Percentiles rank a stretch among this genome's conserved stretches.
Evolutionary conservation across 2,329 filamentous ascomycete species (phyloP).

Genomic region (Sporothrix pseudoabietina): DNA sequence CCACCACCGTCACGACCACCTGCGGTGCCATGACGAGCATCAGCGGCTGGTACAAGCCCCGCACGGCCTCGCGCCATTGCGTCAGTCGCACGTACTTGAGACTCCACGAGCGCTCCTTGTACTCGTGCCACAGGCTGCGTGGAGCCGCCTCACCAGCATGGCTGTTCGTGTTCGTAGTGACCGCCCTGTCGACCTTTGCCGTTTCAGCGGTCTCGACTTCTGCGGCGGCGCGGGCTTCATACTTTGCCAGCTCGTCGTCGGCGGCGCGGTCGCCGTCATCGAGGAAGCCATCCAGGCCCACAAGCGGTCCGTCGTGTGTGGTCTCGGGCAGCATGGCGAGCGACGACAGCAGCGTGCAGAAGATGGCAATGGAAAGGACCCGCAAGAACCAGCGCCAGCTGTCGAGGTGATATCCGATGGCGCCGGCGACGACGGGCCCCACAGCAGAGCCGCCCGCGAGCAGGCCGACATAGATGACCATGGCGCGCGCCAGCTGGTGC

Average conservation of each 20-base stretch:
- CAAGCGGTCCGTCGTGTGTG: background rate
- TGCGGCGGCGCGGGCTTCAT: background rate
- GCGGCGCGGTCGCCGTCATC: background rate
- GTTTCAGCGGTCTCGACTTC: background rate
- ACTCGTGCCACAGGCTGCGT: background rate
- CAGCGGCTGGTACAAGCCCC: background rate
- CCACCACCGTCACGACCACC: background rate
- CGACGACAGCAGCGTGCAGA: conserved; percentile 4
- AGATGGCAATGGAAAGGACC: conserved; percentile 8
- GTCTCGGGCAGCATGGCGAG: conserved; percentile 8
- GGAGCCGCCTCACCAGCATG: no score
- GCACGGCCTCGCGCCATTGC: background rate
- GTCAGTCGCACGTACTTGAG: background rate
- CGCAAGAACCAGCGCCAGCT: conserved; percentile 21
- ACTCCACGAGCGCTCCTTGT: background rate
- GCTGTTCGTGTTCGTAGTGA: no score
- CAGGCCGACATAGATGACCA: conserved; percentile 8
- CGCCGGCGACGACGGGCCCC: background rate
- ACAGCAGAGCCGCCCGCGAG: background rate
- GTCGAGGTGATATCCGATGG: background rate
- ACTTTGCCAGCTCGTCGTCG: background rate
- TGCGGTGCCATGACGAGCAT: background rate
- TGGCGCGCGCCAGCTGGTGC: conserved; percentile 15
- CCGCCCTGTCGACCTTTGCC: background rate
- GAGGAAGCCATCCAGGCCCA: background rate